Percentiles rank a stretch among this genome's conserved stretches.
Conservation (phyloP, 2,329 filamentous ascomycete species). For the Diaporthe batatas region DNA sequence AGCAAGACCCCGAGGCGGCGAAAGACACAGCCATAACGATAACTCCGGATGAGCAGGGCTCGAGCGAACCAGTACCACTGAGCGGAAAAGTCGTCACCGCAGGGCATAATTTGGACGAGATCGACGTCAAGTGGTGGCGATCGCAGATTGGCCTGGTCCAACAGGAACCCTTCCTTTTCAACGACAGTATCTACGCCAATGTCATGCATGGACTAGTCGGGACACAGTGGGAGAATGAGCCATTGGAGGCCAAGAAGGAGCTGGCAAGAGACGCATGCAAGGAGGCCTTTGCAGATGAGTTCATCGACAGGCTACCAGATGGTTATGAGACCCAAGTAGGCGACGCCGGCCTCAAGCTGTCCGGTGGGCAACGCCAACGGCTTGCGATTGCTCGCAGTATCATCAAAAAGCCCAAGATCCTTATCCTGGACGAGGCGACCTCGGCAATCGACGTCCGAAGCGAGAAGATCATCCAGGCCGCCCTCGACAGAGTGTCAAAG, state of each 20-base stretch:
- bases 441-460: conserved; percentile 61
- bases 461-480: conserved; percentile 65
- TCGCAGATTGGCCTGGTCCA: conserved; percentile 60
- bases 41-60: conserved; percentile 47
- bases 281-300: conserved; percentile 78
- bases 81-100: conserved; percentile 36
- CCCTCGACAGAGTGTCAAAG: conserved; percentile 66
- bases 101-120: conserved; percentile 65
- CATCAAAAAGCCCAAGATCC: conserved; percentile 69
- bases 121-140: conserved; percentile 73
- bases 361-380: conserved; percentile 73
- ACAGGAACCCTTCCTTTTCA: conserved; percentile 60
- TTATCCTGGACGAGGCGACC: conserved; percentile 77
- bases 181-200: conserved; percentile 65
- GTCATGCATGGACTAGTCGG: conserved; percentile 64
- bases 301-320: conserved; percentile 73
- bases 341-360: conserved; percentile 81
- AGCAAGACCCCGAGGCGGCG: conserved; percentile 45
- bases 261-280: conserved; percentile 74
- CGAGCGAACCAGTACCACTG: conserved; percentile 56
- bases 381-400: conserved; percentile 74
- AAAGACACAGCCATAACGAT: neutral
- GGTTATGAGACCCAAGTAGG: conserved; percentile 82
- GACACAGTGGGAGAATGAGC: conserved; percentile 54
- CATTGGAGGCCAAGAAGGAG: conserved; percentile 60